Evolutionary conservation across 2,329 filamentous ascomycete genomes (phyloP), one percentile per base, ranked within the genome.

Genomic region (Trichoderma atrobrunneum): DNA sequence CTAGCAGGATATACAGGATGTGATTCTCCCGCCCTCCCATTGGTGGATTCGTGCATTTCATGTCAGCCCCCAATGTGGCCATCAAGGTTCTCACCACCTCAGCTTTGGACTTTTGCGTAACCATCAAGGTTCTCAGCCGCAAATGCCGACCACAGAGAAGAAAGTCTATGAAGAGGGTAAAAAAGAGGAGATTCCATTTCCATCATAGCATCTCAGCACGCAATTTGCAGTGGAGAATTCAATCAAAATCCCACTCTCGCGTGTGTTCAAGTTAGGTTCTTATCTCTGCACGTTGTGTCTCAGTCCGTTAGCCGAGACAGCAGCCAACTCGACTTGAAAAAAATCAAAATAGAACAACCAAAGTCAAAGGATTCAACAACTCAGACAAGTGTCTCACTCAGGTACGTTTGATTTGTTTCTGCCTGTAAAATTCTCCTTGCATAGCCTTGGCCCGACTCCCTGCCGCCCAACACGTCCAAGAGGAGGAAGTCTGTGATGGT

Each of bases 81-180:
- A 71, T 71, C 68, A 63, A 57, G 68, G 68, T 71, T 71, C 68
- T 71, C 60, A 71, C 60, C 48, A 71, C 59, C 39, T 30, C 10
- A 28, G 32, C 24, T 28, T 26, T 26, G 43, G 43, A 56, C 57
- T 64, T 43, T 68, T 60, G 66, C 51, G 36, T 51, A 57, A 48
- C 68, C 68, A 71, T 71, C 68, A 71, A 48, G 68, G 68, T 71
- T 71, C 68, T 71, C 68, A 71, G 60, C 68, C 60, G 66, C 21
- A 34, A 30, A 34, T 8, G 43, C 68, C 34, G 68, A 71, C 32
- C 7, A 34, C 7, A 36, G 7, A 34, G 24, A 48, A 59, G 34
- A 48, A 60, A 16, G 7, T 32, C 28, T 7, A 28, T n/a, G 30
- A 51, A 51, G 43, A 51, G 32, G 28, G 16, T n/a, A 21, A 21